Evolutionary conservation across 108 stramenopile genomes (phyloP).

Genomic region (Cyclostephanos invisitatus): DNA sequence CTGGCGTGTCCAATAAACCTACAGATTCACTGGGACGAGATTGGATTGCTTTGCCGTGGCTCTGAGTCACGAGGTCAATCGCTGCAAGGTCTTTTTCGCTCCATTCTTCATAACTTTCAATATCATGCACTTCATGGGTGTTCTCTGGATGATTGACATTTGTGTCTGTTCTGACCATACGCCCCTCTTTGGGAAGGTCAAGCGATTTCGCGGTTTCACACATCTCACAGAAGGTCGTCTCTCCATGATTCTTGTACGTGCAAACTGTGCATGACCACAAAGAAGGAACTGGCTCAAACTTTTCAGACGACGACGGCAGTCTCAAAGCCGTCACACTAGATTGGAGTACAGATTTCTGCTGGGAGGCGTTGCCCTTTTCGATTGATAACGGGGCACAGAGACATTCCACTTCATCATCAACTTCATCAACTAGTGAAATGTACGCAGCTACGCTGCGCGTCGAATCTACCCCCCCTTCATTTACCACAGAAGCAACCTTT

Average conservation of each 20-base stretch:
- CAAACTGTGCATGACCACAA: slow-evolving; percentile 9
- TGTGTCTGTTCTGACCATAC: neutral
- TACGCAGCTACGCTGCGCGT: slow-evolving; percentile 10
- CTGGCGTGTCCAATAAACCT: neutral
- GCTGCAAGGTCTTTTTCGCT: slow-evolving; percentile 8
- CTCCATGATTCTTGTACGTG: slow-evolving; percentile 16
- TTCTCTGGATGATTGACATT: neutral
- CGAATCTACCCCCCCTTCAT: slow-evolving; percentile 5
- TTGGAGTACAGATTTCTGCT: no score
- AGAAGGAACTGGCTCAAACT: neutral
- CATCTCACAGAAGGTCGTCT: slow-evolving; percentile 10
- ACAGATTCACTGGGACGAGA: slow-evolving; percentile 1
- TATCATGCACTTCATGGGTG: neutral
- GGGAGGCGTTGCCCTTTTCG: neutral
- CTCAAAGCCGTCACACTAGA: no score
- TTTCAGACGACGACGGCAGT: neutral
- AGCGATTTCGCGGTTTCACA: slow-evolving; percentile 7
- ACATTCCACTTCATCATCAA: slow-evolving; percentile 16
- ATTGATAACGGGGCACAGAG: neutral
- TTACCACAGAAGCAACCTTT: neutral
- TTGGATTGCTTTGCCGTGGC: slow-evolving; percentile 5
- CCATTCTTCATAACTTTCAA: slow-evolving; percentile 18
- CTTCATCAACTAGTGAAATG: slow-evolving; percentile 35
- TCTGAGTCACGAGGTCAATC: slow-evolving; percentile 17
- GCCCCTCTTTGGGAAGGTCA: neutral